A percentile compares a stretch with the other conserved stretches of the same genome.
phyloP scores from a whole-genome alignment of 2,329 filamentous ascomycete species.

The Berkeleyomyces rouxiae region DNA sequence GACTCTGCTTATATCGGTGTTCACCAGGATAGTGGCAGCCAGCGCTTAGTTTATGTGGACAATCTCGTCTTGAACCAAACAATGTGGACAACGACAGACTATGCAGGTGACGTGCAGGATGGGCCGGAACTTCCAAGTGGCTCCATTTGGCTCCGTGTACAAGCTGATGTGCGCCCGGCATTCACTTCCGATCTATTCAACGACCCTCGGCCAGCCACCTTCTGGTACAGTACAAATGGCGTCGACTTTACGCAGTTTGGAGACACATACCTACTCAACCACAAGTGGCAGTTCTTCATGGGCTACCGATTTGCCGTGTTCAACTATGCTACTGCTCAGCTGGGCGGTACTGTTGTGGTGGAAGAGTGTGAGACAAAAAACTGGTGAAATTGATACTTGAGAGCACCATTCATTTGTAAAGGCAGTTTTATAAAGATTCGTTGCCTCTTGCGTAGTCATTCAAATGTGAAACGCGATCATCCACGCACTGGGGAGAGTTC shows the following conservation, averaged over 20 bases:
- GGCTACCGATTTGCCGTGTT: constrained; percentile 33
- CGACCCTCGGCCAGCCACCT: constrained; percentile 8
- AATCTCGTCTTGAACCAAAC: constrained; percentile 16
- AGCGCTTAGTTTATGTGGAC: constrained; percentile 20
- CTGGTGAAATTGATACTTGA: not conserved
- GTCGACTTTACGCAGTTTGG: constrained; percentile 24
- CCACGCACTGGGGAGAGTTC: too few relatives aligned
- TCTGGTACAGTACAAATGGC: constrained; percentile 29
- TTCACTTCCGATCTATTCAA: constrained; percentile 3
- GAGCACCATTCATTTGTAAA: too few relatives aligned
- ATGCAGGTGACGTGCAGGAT: constrained; percentile 16
- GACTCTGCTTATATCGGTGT: constrained; percentile 35
- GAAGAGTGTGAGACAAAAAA: constrained; percentile 11
- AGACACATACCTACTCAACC: constrained; percentile 21
- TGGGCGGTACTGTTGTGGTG: constrained; percentile 16
- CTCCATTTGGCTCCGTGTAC: constrained; percentile 16
- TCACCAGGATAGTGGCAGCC: constrained; percentile 20
- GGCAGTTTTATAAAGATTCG: too few relatives aligned
- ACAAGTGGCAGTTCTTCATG: constrained; percentile 29
- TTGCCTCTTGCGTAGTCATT: too few relatives aligned
- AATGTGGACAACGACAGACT: not conserved
- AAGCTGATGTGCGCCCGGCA: constrained; percentile 16
- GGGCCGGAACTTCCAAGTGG: constrained; percentile 18
- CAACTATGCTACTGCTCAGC: constrained; percentile 28
- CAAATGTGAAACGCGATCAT: too few relatives aligned